Conservation (phyloP, 2,329 filamentous ascomycete species). For the Tricladium varicosporioides region DNA sequence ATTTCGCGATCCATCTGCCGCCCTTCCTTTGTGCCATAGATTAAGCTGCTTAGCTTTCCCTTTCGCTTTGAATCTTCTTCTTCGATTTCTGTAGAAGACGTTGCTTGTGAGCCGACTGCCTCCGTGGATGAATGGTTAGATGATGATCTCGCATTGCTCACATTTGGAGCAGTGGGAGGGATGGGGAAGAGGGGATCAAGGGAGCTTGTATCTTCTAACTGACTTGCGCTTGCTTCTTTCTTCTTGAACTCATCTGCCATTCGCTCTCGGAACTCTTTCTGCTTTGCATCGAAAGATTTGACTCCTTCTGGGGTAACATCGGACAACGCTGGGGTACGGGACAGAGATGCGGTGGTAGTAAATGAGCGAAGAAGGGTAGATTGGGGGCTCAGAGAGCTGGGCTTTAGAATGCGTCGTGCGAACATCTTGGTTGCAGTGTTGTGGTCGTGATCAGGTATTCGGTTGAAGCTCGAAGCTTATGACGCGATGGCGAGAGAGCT, state of each 20-base stretch:
- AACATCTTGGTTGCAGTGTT: slow-evolving; percentile 23
- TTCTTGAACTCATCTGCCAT: slow-evolving; percentile 72
- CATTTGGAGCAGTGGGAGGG: slow-evolving; percentile 43
- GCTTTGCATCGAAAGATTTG: slow-evolving; percentile 75
- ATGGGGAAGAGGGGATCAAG: slow-evolving; percentile 41
- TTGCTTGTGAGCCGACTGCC: slow-evolving; percentile 60
- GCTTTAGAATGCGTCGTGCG: slow-evolving; percentile 15
- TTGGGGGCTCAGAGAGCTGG: slow-evolving; percentile 37
- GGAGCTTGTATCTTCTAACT: slow-evolving; percentile 42
- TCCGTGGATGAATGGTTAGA: slow-evolving; percentile 32
- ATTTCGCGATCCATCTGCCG: slow-evolving; percentile 93
- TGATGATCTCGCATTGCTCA: slow-evolving; percentile 43
- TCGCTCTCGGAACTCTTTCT: slow-evolving; percentile 83
- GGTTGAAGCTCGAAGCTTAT: not conserved
- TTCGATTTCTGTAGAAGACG: slow-evolving; percentile 59
- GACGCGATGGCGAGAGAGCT: too few relatives aligned
- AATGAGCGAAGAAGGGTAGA: slow-evolving; percentile 49
- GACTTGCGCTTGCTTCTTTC: slow-evolving; percentile 92
- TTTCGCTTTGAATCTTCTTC: slow-evolving; percentile 60
- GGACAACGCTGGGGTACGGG: slow-evolving; percentile 69
- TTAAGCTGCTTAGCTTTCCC: slow-evolving; percentile 77
- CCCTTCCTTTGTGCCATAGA: slow-evolving; percentile 96
- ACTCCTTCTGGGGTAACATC: slow-evolving; percentile 77
- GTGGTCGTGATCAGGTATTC: not conserved
- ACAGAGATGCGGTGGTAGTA: slow-evolving; percentile 49